phyloP scores from a whole-genome alignment of 495 filamentous ascomycete genomes.

The Chaetomidium leptoderma region DNA sequence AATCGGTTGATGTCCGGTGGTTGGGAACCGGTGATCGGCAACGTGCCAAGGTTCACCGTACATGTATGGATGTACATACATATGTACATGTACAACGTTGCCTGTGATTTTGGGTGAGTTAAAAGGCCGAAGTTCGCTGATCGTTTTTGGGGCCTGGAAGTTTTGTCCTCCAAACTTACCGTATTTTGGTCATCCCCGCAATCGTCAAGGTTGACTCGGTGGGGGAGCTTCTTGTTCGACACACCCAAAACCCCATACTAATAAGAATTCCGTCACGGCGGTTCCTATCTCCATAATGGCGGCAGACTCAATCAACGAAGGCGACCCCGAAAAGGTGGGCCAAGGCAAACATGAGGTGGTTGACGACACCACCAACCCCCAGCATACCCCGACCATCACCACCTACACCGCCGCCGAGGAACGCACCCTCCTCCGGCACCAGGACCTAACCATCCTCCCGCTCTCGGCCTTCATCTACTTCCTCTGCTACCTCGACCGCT shows the following conservation, averaged over 20 bases:
- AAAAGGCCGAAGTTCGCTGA: too few relatives aligned
- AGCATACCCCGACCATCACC: conserved; percentile 3
- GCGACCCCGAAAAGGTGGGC: background rate
- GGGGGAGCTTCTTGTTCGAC: background rate
- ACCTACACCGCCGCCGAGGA: conserved; percentile 28
- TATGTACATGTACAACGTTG: too few relatives aligned
- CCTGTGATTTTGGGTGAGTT: too few relatives aligned
- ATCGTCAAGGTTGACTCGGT: too few relatives aligned
- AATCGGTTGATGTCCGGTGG: background rate
- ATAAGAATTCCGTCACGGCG: background rate
- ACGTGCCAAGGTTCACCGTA: background rate
- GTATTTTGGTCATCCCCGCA: too few relatives aligned
- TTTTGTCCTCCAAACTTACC: too few relatives aligned
- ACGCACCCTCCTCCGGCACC: conserved; percentile 50
- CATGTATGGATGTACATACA: background rate
- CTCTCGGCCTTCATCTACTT: conserved; percentile 57
- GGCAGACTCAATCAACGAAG: background rate
- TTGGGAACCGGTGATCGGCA: background rate
- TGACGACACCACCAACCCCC: background rate
- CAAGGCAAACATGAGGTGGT: background rate
- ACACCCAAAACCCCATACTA: too few relatives aligned
- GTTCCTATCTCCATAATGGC: background rate
- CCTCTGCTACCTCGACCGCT: conserved; percentile 62
- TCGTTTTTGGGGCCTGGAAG: too few relatives aligned
- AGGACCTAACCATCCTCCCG: conserved; percentile 58